Base-by-base conservation (phyloP, 306 rosid genomes). In the Quercus ilex region DNA sequence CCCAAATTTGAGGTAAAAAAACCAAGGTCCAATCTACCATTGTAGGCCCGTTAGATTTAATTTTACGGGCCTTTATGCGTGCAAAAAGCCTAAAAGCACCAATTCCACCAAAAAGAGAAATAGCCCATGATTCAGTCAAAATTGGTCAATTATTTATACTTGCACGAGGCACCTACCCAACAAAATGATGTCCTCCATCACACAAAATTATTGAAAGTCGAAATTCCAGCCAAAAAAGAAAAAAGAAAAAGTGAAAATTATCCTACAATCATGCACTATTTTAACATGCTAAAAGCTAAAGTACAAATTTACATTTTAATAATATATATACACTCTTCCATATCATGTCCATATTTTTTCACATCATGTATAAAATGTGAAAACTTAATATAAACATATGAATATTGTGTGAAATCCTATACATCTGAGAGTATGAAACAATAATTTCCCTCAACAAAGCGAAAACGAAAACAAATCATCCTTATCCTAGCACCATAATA, bases 211-310 rank as follows among this genome's bases (percentile, higher is more conserved):
- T 15, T 12, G 4, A 73, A 43, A 41, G 46, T 41, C 46, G 11
- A 41, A 41, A 41, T 41, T 41, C 46, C 46, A 41, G 12, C 46
- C 46, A 7, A 8, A 41, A 41, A 41, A 41, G 46, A 9, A 8
- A 31, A 4, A 28, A 28, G 2, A 38, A 7, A 7, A 38, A 31
- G 77, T 15, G 69, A 74, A 64, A 62, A 82, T 65, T 26, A 78
- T 80, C 88, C 91, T 83, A 69, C 92, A 89, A 91, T 91, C 87
- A 85, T 86, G 90, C 91, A 85, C 23, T 52, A 74, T 75, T 85
- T 86, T 56, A 80, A 81, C 88, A 78, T 43, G 59, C 43, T 70
- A 73, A 65, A 83, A 75, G 62, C 57, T 35, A 15, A 74, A 2
- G 41, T 73, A 33, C 64, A 41, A 41, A 41, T 41, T 41, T 11